Evolutionary conservation across 2,329 filamentous ascomycete genomes (phyloP), one percentile per base, ranked within the genome.

Genomic region (Microthyrium microscopicum): DNA sequence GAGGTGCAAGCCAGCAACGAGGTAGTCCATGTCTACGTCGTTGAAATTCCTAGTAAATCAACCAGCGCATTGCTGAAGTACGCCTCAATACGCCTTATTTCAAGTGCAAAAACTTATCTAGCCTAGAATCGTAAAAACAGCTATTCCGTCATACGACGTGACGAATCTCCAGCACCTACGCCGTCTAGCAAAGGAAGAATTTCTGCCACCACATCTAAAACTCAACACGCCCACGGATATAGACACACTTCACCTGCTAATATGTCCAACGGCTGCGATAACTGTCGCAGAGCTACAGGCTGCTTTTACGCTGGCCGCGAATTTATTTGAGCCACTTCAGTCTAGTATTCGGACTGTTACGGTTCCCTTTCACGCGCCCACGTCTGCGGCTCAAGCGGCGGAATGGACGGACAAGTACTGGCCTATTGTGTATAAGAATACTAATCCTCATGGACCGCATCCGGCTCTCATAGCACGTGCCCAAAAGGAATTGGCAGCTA

Each of bases 381-480:
- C 76, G 4, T 85, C 78, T 3, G 69, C 76, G 43, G 64, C 76
- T 25, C 79, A 87, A 52, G 79, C 82, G 6, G 69, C 69, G 18
- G 60, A 70, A 49, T 89, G 80, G 80, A 77, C 73, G 18, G 61
- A 68, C 21, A 66, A 75, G 44, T 87, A 82, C 52, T 91, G 82
- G 82, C 82, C 82, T 8, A 78, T 76, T 2, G 71, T 85, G 31
- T 91, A 89, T 57, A 77, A 81, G 41, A 84, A 84, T 58, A 85
- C 79, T 43, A 89, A 89, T 48, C 81, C 81, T 2, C 79, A 85
- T 38, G 82, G 82, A 4, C 81, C 82, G n/a, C 82, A 91, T 49
- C 81, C 81, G 39, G 73, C 73, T 46, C 69, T 79, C 49, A 71
- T 87, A 35, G 61, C 68, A 26, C 72, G 77, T 38, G 73, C 76